A percentile compares a stretch with the other conserved stretches of the same genome.
These are phyloP conservation scores for Asterochloris erici DNA, from an alignment of 139 green algal genomes.

Conservation along the genomic window DNA sequence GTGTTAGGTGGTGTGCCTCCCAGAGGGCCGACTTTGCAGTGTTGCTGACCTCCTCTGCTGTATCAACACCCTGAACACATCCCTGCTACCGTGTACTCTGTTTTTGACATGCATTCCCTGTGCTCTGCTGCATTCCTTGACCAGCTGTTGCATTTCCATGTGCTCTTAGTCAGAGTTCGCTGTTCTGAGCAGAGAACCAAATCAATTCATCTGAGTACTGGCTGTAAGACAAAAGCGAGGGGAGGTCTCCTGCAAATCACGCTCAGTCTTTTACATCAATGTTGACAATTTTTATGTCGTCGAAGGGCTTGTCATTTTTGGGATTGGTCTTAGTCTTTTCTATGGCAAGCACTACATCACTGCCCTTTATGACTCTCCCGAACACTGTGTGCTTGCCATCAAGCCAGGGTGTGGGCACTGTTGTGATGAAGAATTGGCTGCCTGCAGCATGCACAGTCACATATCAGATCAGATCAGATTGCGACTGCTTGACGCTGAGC, in stretches of 20 bases:
- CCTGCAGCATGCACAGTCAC: neutral
- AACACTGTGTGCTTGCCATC: conserved; percentile 76
- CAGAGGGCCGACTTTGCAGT: no score
- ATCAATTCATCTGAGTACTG: neutral
- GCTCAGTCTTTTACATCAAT: conserved; percentile 42
- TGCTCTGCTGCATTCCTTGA: no score
- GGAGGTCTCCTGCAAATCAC: neutral
- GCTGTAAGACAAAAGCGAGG: neutral
- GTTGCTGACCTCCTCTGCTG: no score
- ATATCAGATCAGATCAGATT: neutral
- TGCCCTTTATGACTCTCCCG: conserved; percentile 74
- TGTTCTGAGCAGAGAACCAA: no score
- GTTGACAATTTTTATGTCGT: conserved; percentile 95
- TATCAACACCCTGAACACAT: no score
- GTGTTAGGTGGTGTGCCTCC: no score
- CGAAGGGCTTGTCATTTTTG: conserved; percentile 85
- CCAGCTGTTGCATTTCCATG: no score
- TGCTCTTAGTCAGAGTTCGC: no score
- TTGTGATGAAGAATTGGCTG: conserved; percentile 89
- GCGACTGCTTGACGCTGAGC: no score
- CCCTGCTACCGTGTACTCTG: no score
- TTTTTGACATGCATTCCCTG: no score
- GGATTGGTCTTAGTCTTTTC: conserved; percentile 85
- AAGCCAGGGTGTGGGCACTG: conserved; percentile 80
- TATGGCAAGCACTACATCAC: conserved; percentile 91